Evolutionary conservation across 192 early-diverging fungal genomes (phyloP), one percentile per base, ranked within the genome.

Genomic region (Chytriomyces sp.): DNA sequence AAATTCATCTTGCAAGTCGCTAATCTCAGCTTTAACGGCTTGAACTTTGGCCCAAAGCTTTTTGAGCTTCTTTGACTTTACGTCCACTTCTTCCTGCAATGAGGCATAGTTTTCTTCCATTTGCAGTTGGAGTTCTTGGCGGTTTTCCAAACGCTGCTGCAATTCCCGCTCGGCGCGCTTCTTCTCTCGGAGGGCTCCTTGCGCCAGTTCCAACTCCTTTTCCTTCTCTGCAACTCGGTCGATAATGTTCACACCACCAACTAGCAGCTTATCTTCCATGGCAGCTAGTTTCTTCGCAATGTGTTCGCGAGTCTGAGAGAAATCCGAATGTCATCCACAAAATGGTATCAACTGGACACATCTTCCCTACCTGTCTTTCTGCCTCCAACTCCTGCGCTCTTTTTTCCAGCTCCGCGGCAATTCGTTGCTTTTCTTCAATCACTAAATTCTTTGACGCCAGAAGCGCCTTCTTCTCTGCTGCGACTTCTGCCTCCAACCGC

Each of bases 1-100:
- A 62, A 90, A 90, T 72, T 90, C 88, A 77, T 90, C 89, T 64
- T 90, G 81, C 24, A 89, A 68, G 50, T 91, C 89, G 66, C 79
- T 81, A 50, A 90, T 89, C 67, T 91, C 89, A 1, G 78, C 61
- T 63, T 90, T 90, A 28, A 80, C 77, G 24, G 76, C 71, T 61
- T 89, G 86, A 13, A 90, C 73, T 48, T 86, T 85, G 0, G 79
- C 76, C 86, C 86, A 90, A 10, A 91, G 80, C 68, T 91, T 91
- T 43, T 83, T 81, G 35, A 91, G 78, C 61, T 91, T 91, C 68
- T 90, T 86, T 13, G 89, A 84, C 68, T 91, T 91, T 1, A 79
- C 79, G 59, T 91, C 89, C 13, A 88, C 89, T 79, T 91, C 89
- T 76, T 91, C 89, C 75, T 90, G 88, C 45, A 91, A 64, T 1